Evolutionary conservation across 345 rosid genomes (phyloP), one percentile per base, ranked within the genome.

Genomic region (Eucalyptus melliodora): DNA sequence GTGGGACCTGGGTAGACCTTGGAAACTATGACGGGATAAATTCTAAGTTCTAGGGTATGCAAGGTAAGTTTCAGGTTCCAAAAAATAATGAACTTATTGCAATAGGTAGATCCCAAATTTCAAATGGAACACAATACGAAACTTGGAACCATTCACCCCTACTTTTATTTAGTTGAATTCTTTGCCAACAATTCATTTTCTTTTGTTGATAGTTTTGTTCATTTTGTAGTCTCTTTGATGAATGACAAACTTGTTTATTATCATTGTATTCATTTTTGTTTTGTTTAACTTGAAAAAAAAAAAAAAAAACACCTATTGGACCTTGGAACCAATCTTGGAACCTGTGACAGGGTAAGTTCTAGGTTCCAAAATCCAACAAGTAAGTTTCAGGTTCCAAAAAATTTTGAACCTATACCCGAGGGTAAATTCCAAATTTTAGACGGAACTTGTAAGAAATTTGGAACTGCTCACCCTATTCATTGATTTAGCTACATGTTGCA

Each of bases 351-450:
- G 23, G 2, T 7, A 51, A 0, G 23, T 17, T 51, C 2, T 2
- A 16, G 0, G 55, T 51, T 51, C 4, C 0, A 51, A 51, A 17
- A 3, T 51, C 2, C 55, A 2, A 16, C 1, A 0, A 2, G 2
- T 51, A 51, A 0, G 19, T 51, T 51, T 7, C 9, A 7, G 0
- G 2, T 53, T 53, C 4, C 4, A 53, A 53, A 53, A 19, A 53
- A 19, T 53, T 0, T 7, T 1, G 5, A 53, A 53, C 5, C 1
- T 19, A 1, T 7, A 53, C 2, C 0, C 1, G 0, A 53, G 0
- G 0, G 2, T 53, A 19, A 2, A 0, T 53, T 53, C 0, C 4
- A 7, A 0, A 1, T 53, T 53, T 53, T 53, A 7, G 10, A 2
- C 0, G 9, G 5, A 19, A 53, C 9, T 53, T 53, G 0, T 19